phyloP scores from a whole-genome alignment of 2,329 filamentous ascomycete genomes.

The Penicillium sp. region DNA sequence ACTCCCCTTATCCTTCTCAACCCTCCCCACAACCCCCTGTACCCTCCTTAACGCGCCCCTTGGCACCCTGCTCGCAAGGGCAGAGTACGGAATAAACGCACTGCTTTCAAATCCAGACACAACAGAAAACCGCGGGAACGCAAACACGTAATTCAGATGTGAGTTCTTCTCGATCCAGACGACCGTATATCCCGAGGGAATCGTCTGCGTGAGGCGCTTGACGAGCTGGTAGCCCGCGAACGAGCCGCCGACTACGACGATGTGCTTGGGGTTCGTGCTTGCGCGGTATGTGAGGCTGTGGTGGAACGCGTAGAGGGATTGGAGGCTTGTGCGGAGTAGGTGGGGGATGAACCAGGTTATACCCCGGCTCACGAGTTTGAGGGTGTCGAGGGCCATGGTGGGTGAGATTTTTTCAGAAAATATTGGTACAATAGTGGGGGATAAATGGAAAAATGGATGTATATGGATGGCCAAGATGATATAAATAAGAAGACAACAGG shows the following conservation, averaged over 20 bases:
- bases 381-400: not conserved
- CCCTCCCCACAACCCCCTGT: not conserved
- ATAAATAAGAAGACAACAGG: too few relatives aligned
- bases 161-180: constrained; percentile 18
- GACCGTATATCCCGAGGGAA: constrained; percentile 47
- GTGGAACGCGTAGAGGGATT: not conserved
- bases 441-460: too few relatives aligned
- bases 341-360: not conserved
- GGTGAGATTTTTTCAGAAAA: not conserved
- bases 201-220: constrained; percentile 52
- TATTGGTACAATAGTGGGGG: too few relatives aligned
- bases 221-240: constrained; percentile 61
- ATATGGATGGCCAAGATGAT: too few relatives aligned
- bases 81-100: constrained; percentile 19
- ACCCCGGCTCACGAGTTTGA: not conserved
- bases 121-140: constrained; percentile 13
- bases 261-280: constrained; percentile 43
- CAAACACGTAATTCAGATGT: constrained; percentile 10
- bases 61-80: not conserved
- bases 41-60: not conserved
- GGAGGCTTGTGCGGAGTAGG: not conserved
- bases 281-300: constrained; percentile 23
- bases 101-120: not conserved
- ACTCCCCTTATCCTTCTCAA: not conserved
- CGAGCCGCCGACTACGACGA: constrained; percentile 63